Base-by-base conservation (phyloP, 2,329 filamentous ascomycete genomes). In the Didymella glomerata region DNA sequence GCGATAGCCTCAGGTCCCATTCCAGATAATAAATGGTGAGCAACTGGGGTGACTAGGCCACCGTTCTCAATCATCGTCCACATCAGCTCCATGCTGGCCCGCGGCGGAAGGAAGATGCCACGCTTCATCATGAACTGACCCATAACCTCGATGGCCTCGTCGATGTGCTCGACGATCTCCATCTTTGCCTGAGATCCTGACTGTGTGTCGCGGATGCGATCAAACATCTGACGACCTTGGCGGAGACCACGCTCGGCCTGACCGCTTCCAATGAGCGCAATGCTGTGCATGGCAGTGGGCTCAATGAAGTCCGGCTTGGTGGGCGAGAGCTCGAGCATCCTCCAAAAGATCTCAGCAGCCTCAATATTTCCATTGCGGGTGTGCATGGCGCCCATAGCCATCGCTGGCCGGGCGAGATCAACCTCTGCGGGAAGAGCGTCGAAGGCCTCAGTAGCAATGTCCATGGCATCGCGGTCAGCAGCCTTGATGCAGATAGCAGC, bases 261-360 rank as follows among this genome's bases (percentile, higher is more conserved):
- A 41, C 93, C 92, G 63, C 91, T 92, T 53, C 91, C 90, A 73
- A 98, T 90, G 76, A 98, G 83, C 47, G 93, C 92, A 57, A 96
- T 87, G 14, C 91, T 88, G 71, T 94, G 97, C 92, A 97, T 97
- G 57, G 91, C 87, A 13, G 92, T 90, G 24, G 93, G 91, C 79
- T 97, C 93, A 62, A 97, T 90, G 76, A 96, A 89, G 32, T 87
- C 84, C 50, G 84, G 81, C 70, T 86, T 83, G 58, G 87, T 84
- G 2, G 88, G 84, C 38, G 82, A 84, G 63, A 84, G 87, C 53
- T 83, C 80, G 41, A 97, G 82, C 56, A 91, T 82, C 52, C 87
- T 85, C 93, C 94, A 97, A 80, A 92, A 94, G 64, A 88, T 85
- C 64, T 90, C 86, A 49, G 93, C 93, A 54, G 87, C 85, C 24